Base-by-base conservation (phyloP, 768 basidiomycete species). In the Tremella mesenterica region DNA sequence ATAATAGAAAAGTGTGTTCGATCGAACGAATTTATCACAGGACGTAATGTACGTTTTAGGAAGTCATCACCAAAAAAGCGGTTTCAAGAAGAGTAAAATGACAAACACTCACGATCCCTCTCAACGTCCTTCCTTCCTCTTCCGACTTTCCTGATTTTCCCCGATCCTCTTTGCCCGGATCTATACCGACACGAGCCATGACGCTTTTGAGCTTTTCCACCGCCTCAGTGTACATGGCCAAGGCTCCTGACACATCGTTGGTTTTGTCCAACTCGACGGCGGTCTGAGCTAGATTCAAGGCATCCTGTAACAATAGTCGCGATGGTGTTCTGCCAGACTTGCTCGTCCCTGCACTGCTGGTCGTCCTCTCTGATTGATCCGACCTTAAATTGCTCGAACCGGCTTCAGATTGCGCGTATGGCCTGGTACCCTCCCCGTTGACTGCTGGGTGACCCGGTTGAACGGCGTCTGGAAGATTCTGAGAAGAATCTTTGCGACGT, bases 131-230 rank as follows among this genome's bases (percentile, higher is more conserved):
- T 1, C 71, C 71, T 50, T 73, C 71, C 47, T 73, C 67, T 36
- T 71, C 69, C 9, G 52, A 50, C 33, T 61, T 68, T 18, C 50
- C 54, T 0, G 34, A 58, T 30, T 27, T 54, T 50, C 44, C 43
- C 48, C 38, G 44, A 25, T 52, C 58, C 43, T 38, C 57, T 46
- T 26, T 34, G 18, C 1, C 30, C 21, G 67, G 54, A 26, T 68
- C 67, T 9, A 70, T 59, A 16, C 70, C 70, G 2, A 73, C 68
- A 25, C 71, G 36, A 39, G 65, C 69, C 71, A 73, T 73, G 5
- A 73, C 71, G 16, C 56, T 59, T 34, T 65, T 58, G 23, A 73
- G 41, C 28, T 67, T 59, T 18, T 38, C 47, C 13, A 73, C 68
- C n/a, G 71, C 71, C 34, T 71, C 66, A 9, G 62, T 50, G 38